These are phyloP conservation scores for Mucor mucedo DNA, from an alignment of 371 early-diverging fungal genomes.

Conservation along the genomic window DNA sequence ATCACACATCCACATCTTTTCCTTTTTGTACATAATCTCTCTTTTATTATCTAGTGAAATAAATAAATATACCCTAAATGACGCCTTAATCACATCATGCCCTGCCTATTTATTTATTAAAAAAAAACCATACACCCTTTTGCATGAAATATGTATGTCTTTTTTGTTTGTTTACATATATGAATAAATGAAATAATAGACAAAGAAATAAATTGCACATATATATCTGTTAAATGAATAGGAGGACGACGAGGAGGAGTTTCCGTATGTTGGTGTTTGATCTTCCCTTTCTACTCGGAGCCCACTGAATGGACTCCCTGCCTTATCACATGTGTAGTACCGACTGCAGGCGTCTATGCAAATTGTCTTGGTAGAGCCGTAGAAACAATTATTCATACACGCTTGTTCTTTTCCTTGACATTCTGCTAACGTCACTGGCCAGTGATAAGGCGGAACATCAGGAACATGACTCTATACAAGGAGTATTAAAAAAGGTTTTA, in stretches of 20 bases:
- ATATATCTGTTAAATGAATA: not conserved
- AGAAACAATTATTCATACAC: conserved; percentile 28
- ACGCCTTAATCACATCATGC: no score
- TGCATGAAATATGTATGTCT: no score
- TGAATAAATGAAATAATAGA: not conserved
- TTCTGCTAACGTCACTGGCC: conserved; percentile 42
- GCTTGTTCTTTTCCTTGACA: conserved; percentile 33
- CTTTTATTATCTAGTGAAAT: no score
- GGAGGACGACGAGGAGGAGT: not conserved
- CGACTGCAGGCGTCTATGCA: conserved; percentile 26
- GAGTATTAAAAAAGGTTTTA: not conserved
- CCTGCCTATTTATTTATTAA: no score
- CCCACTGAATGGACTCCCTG: conserved; percentile 32
- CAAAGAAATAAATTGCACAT: not conserved
- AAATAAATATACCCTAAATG: no score
- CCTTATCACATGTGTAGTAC: conserved; percentile 36
- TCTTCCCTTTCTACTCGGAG: conserved; percentile 23
- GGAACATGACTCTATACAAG: conserved; percentile 34
- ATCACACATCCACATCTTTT: not conserved
- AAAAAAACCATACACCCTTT: no score
- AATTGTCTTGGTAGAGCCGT: conserved; percentile 23
- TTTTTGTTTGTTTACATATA: not conserved
- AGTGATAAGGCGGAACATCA: conserved; percentile 43
- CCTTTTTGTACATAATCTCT: not conserved
- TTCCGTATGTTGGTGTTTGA: conserved; percentile 23